Conservation (phyloP, 345 rosid genomes). For the Lumnitzera littorea region DNA sequence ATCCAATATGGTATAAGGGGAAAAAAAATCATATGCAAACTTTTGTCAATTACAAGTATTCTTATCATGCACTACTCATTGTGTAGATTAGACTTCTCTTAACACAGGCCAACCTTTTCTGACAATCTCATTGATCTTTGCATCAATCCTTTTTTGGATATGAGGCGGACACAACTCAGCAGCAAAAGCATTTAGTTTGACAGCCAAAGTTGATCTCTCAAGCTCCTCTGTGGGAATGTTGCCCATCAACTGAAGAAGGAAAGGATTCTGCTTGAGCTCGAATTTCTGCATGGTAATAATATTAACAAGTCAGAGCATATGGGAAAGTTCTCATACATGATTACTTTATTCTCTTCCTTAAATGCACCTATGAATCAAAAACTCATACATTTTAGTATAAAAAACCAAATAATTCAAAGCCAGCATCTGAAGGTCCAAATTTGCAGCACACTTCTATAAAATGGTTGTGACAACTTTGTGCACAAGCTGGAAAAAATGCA, state of each 20-base stretch:
- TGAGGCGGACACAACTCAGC: constrained; percentile 73
- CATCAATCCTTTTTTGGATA: constrained; percentile 52
- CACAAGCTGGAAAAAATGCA: too few species aligned
- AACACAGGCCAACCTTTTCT: constrained; percentile 85
- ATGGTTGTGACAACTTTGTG: too few species aligned
- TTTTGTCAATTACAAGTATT: too few species aligned
- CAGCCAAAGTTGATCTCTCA: constrained; percentile 61
- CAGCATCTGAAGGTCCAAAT: too few species aligned
- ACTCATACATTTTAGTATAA: too few species aligned
- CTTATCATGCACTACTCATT: too few species aligned
- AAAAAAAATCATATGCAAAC: too few species aligned
- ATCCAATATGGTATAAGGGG: too few species aligned
- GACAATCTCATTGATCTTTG: constrained; percentile 55
- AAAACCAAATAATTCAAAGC: too few species aligned
- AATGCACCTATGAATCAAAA: too few species aligned
- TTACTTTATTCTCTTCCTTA: too few species aligned
- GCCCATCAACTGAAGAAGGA: constrained; percentile 80
- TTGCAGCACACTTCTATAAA: too few species aligned
- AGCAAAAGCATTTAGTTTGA: constrained; percentile 73
- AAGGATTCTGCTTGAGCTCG: constrained; percentile 73
- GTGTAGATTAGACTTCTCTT: constrained; percentile 33
- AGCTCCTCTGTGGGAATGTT: constrained; percentile 78
- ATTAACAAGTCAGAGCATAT: background rate
- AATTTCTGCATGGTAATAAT: constrained; percentile 51
- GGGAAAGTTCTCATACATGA: background rate